Evolutionary conservation across 208 protist species (phyloP), one percentile per base, ranked within the genome.

Genomic region (Vickermania spadyakhi): DNA sequence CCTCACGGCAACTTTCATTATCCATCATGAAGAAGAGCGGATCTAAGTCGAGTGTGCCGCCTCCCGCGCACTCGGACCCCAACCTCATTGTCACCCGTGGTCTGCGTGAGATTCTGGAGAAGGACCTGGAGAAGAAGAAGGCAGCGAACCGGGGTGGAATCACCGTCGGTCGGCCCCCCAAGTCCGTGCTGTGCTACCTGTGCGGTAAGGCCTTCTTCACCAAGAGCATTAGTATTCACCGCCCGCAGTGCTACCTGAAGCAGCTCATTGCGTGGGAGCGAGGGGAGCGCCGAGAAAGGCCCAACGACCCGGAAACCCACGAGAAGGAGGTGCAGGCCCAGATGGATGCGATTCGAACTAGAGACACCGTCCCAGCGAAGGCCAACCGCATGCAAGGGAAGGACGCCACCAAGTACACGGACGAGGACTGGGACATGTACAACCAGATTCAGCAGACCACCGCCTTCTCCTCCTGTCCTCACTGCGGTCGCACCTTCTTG

Each of bases 181-280:
- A 83, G 41, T 93, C 94, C 63, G 62, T 93, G 36, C 69, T 93
- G 23, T 96, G 90, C 64, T 96, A 96, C 60, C 72, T 96, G 13
- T 97, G 89, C 64, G 90, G 89, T 0, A 84, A 70, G 27, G 82
- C 95, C 79, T 97, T 96, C 56, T 81, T 89, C 60, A 77, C 72
- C 13, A 60, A 63, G 22, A 95, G 86, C 70, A 77, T 97, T 26
- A 69, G 64, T 60, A 92, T 97, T 62, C 93, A 97, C 56, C 89
- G 87, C n/a, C 86, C 84, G 23, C 86, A 96, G 76, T 97, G 93
- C 62, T 91, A 92, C 60, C 61, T 92, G 26, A 96, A 97, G 75
- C 83, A 85, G 64, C 72, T 93, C 51, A 90, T 93, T 56, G 79
- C 80, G 69, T 94, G 89, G 87, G 77, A 94, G 70, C 81, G 88